These are phyloP conservation scores for Penicillium sp. DNA, from an alignment of 2,329 filamentous ascomycete species.

Conservation along the genomic window DNA sequence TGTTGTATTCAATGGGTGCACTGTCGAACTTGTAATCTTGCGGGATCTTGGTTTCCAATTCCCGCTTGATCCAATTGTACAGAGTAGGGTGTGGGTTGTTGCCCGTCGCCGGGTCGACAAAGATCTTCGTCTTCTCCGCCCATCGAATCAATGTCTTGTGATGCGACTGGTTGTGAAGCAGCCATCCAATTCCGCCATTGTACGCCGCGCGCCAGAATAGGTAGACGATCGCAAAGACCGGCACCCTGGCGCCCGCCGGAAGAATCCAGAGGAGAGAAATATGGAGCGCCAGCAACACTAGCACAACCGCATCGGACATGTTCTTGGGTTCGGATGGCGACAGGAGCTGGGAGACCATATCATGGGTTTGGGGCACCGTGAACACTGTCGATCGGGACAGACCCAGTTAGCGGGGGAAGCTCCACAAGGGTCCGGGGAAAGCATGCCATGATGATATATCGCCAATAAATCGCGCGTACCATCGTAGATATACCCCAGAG, in stretches of 20 bases:
- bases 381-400: conserved; percentile 64
- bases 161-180: conserved; percentile 86
- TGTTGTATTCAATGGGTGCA: conserved; percentile 97
- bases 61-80: conserved; percentile 78
- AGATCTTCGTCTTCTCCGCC: conserved; percentile 82
- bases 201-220: conserved; percentile 90
- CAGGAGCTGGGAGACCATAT: conserved; percentile 97
- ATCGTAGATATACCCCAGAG: not conserved
- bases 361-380: conserved; percentile 90
- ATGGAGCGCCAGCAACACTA: conserved; percentile 73
- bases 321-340: conserved; percentile 96
- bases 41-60: conserved; percentile 92
- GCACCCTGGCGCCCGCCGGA: conserved; percentile 66
- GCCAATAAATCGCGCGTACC: not conserved
- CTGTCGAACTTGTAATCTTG: conserved; percentile 91
- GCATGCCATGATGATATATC: not conserved
- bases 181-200: conserved; percentile 88
- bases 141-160: conserved; percentile 81
- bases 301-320: conserved; percentile 76
- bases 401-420: conserved; percentile 18
- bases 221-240: conserved; percentile 79
- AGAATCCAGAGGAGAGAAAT: conserved; percentile 72
- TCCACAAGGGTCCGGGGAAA: conserved; percentile 4
- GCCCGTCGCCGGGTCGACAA: conserved; percentile 77
- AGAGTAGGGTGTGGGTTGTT: conserved; percentile 79